Evolutionary conservation across 208 protist species (phyloP).

Genomic region (Leishmania martiniquensis): DNA sequence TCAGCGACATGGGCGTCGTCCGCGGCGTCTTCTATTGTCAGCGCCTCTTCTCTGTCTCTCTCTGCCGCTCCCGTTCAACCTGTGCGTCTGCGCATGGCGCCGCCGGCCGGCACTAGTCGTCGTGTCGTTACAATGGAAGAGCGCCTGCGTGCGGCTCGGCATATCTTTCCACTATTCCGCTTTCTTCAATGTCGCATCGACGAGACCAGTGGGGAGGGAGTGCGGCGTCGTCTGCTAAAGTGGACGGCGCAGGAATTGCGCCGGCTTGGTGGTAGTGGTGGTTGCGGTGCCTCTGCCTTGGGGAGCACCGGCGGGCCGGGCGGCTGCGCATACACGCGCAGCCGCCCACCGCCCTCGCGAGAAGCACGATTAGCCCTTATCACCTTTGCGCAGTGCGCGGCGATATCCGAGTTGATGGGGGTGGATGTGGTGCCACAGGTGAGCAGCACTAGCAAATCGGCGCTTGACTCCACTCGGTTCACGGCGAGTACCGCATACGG

Average conservation of each 20-base stretch:
- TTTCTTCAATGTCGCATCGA: constrained; percentile 53
- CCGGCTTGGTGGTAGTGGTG: background rate
- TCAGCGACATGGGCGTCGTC: background rate
- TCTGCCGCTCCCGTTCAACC: constrained; percentile 22
- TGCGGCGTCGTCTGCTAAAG: constrained; percentile 71
- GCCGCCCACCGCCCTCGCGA: constrained; percentile 14
- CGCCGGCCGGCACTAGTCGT: constrained; percentile 32
- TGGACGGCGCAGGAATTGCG: constrained; percentile 65
- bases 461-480: constrained; percentile 1
- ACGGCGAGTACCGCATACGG: constrained; percentile 13
- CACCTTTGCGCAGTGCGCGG: constrained; percentile 76
- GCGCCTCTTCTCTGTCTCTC: constrained; percentile 1
- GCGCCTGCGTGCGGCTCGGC: constrained; percentile 56
- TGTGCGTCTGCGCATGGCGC: constrained; percentile 73
- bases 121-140: constrained; percentile 59
- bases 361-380: constrained; percentile 48
- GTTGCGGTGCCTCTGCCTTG: background rate
- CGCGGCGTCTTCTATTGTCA: background rate
- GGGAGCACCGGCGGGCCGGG: constrained; percentile 3
- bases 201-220: constrained; percentile 49
- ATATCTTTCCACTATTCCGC: constrained; percentile 66
- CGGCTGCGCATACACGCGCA: constrained; percentile 3
- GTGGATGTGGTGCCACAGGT: constrained; percentile 40
- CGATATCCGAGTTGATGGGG: constrained; percentile 60
- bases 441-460: background rate